Percentiles rank a stretch among this genome's conserved stretches.
These are phyloP conservation scores for Candida maesae DNA, from an alignment of 805 yeast genomes.

Conservation along the genomic window DNA sequence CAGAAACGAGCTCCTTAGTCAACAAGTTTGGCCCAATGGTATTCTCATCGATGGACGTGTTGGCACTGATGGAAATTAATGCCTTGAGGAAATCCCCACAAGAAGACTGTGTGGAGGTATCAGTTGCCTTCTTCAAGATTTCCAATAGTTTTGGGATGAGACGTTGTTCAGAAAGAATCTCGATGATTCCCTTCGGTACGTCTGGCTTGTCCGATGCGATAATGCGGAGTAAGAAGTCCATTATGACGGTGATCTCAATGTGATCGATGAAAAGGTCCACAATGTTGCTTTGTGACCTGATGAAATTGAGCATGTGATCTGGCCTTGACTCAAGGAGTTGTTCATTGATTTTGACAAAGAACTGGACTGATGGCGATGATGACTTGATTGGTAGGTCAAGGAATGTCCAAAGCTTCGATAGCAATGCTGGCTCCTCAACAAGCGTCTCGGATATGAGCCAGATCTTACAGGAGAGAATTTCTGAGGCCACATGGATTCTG, in stretches of 20 bases:
- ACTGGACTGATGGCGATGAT: constrained; percentile 71
- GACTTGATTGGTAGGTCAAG: constrained; percentile 52
- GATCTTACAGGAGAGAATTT: constrained; percentile 81
- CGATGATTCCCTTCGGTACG: constrained; percentile 83
- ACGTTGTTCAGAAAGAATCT: constrained; percentile 66
- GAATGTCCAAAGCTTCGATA: constrained; percentile 75
- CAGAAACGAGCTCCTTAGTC: constrained; percentile 81
- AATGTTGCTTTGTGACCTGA: constrained; percentile 50
- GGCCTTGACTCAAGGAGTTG: constrained; percentile 80
- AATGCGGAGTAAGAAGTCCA: constrained; percentile 85
- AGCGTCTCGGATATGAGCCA: constrained; percentile 90
- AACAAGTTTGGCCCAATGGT: constrained; percentile 93
- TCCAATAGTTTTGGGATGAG: constrained; percentile 68
- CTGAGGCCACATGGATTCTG: constrained; percentile 66
- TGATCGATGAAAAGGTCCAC: constrained; percentile 73
- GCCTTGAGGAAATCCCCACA: constrained; percentile 95
- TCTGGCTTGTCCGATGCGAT: constrained; percentile 91
- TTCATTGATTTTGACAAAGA: constrained; percentile 85
- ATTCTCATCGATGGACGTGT: constrained; percentile 70
- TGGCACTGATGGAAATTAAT: constrained; percentile 90
- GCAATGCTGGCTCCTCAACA: constrained; percentile 62
- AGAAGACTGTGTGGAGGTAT: constrained; percentile 75
- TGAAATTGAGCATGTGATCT: constrained; percentile 49
- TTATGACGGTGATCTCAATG: constrained; percentile 82
- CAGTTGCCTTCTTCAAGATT: constrained; percentile 57